These are phyloP conservation scores for Naegleria lovaniensis DNA, from an alignment of 208 protist genomes.

Conservation along the genomic window DNA sequence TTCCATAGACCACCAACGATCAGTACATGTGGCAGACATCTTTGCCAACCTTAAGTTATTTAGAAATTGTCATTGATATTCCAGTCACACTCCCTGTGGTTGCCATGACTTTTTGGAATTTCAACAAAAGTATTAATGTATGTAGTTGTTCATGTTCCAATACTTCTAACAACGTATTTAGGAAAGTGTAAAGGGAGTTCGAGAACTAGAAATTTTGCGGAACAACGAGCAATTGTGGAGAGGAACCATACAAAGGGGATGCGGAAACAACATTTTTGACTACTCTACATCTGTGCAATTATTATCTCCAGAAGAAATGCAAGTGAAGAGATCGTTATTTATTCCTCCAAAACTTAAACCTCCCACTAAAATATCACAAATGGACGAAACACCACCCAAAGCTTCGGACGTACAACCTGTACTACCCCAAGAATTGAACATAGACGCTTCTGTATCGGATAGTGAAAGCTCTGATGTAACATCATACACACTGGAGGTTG, in stretches of 20 bases:
- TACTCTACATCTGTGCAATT: not conserved
- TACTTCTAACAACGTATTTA: not conserved
- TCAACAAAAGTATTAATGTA: not conserved
- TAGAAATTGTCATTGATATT: not conserved
- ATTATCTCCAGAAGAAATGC: not conserved
- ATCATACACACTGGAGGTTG: not conserved
- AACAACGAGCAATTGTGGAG: not conserved
- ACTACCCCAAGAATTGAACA: not conserved
- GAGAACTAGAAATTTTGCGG: not conserved
- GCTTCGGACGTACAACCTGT: too few species aligned
- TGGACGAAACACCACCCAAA: too few species aligned
- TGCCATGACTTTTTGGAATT: not conserved
- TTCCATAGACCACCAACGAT: not conserved
- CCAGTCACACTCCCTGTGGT: not conserved
- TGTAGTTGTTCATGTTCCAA: not conserved
- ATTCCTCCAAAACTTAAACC: not conserved
- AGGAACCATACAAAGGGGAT: not conserved
- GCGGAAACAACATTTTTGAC: not conserved
- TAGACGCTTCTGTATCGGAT: not conserved
- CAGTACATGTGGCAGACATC: constrained; percentile 1
- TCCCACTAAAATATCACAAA: not conserved
- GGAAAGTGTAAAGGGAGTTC: not conserved
- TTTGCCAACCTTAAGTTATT: not conserved
- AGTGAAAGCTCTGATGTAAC: not conserved
- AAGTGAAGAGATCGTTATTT: not conserved